Conservation (phyloP, 2,329 filamentous ascomycete genomes). For the Aspergillus versicolor region DNA sequence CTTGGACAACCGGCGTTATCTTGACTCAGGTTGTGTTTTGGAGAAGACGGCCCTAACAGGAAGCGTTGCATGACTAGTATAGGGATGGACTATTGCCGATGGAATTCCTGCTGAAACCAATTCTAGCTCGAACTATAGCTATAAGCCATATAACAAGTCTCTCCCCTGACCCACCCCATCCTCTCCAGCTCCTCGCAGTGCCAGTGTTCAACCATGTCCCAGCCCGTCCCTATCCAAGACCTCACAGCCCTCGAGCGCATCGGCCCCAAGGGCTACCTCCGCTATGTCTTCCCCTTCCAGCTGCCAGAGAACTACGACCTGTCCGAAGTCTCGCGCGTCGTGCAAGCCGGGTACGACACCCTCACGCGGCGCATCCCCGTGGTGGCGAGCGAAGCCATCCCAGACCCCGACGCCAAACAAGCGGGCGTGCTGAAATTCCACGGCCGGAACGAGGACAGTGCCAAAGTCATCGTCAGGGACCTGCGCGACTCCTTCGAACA, state of each 20-base stretch:
- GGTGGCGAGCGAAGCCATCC: slow-evolving; percentile 33
- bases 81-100: too few species aligned
- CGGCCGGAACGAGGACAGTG: neutral
- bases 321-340: slow-evolving; percentile 23
- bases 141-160: too few species aligned
- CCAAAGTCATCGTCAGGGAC: neutral
- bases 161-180: too few species aligned
- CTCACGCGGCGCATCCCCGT: slow-evolving; percentile 30
- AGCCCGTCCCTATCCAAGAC: neutral
- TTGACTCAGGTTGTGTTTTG: too few species aligned
- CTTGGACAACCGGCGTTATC: too few species aligned
- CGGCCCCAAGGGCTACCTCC: slow-evolving; percentile 36
- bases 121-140: too few species aligned
- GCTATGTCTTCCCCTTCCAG: slow-evolving; percentile 37
- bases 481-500: neutral
- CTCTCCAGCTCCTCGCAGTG: too few species aligned
- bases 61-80: too few species aligned
- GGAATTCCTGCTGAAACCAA: too few species aligned
- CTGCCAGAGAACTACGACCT: slow-evolving; percentile 32
- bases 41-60: too few species aligned
- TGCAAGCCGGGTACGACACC: slow-evolving; percentile 31
- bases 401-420: slow-evolving; percentile 30
- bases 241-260: slow-evolving; percentile 34
- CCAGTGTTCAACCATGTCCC: too few species aligned
- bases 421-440: slow-evolving; percentile 33